Evolutionary conservation across 163 green algal species (phyloP).

Genomic region (Chloromonas sp.): DNA sequence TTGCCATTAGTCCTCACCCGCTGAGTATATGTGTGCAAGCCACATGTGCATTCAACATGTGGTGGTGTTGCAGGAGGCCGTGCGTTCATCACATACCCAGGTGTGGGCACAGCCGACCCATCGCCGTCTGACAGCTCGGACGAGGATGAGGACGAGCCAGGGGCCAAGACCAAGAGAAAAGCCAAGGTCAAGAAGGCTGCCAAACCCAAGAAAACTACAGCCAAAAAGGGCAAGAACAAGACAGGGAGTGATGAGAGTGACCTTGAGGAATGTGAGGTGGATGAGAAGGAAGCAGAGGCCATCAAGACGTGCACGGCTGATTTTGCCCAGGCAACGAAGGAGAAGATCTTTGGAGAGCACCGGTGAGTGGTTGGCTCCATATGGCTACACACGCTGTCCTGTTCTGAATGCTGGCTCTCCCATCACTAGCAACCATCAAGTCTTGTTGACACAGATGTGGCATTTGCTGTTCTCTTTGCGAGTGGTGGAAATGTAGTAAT

Average conservation of each 20-base stretch:
- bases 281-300: conserved; percentile 7
- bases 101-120: too few relatives aligned
- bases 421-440: too few relatives aligned
- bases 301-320: not conserved
- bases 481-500: too few relatives aligned
- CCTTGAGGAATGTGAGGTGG: not conserved
- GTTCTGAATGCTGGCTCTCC: too few relatives aligned
- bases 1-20: too few relatives aligned
- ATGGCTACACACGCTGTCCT: too few relatives aligned
- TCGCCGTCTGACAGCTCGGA: not conserved
- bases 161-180: too few relatives aligned
- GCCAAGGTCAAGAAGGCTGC: too few relatives aligned
- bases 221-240: not conserved
- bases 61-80: conserved; percentile 41
- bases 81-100: conserved; percentile 75
- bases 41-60: too few relatives aligned
- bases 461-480: too few relatives aligned
- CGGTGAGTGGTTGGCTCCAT: conserved; percentile 4
- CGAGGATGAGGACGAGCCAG: not conserved
- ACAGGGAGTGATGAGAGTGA: not conserved
- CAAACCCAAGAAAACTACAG: not conserved
- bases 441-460: too few relatives aligned
- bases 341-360: conserved; percentile 24
- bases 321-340: not conserved
- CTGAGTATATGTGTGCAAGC: too few relatives aligned